Evolutionary conservation across 2,329 filamentous ascomycete genomes (phyloP), one percentile per base, ranked within the genome.

Genomic region (Thermothelomyces thermophilus): DNA sequence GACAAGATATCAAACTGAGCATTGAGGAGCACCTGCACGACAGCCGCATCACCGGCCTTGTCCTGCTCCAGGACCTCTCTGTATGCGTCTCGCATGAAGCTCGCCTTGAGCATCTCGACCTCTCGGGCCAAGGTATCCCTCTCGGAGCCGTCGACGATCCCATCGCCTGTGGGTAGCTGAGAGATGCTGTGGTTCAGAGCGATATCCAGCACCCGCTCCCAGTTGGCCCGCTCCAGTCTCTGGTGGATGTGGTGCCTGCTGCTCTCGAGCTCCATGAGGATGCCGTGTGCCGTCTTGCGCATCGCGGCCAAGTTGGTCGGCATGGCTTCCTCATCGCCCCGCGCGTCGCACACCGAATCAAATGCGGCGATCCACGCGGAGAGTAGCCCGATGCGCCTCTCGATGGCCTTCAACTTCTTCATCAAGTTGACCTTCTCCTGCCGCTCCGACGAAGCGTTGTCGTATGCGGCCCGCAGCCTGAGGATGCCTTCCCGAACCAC

Each of bases 301-400:
- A 97, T 87, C 0, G 86, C 79, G 2, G 75, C 68, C 39, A 95
- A 70, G 57, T 82, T 87, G 28, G 77, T 70, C 1, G 90, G 81
- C 76, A 84, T 82, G 0, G 76, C 70, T 13, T 83, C 77, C 52
- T 86, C 84, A 17, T 82, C 79, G 46, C 86, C 84, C 16, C 83
- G 77, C 41, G 75, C 76, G 34, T 89, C 87, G 58, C 85, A 91
- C 2, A 94, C 80, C 1, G 78, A 74, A 56, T 97, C 91, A 60
- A 97, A 98, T 2, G 90, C 89, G 1, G 86, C 87, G 50, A 96
- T 86, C 93, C 93, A 98, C 1, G 86, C 84, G 3, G 86, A 90
- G n/a, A 98, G 75, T 53, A 95, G 75, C 6, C 82, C 78, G 54
- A 96, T 95, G 14, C 93, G 82, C 57, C 89, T 80, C 69, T 95